Evolutionary conservation across 169 alveolate species (phyloP), one percentile per base, ranked within the genome.

Genomic region (Babesia ovis): DNA sequence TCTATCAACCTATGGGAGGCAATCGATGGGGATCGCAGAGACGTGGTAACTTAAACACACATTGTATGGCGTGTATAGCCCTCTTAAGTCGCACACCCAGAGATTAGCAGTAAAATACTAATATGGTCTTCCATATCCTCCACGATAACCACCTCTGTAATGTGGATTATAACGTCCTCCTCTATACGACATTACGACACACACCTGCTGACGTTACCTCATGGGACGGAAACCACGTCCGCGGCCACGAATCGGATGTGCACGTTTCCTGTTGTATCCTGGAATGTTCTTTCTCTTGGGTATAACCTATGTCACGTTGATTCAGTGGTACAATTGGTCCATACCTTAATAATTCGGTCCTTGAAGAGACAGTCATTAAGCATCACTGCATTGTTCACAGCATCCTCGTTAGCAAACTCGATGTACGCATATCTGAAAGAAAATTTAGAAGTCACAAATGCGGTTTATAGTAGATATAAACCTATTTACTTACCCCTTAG

Each of bases 291-390:
- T 91, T 32, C 97, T 67, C 68, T 93, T 93, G 9, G 91, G 86
- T 23, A 71, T 84, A 39, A 90, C 94, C 92, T 90, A 43, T 4
- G 18, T 18, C 32, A n/a, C 23, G 64, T 50, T 62, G 32, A 39
- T 9, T 39, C 8, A 39, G n/a, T 8, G 46, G 8, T 39, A 39
- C 46, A 39, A 9, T 9, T 9, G 6, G 37, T 5, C 37, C 12
- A 22, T 23, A 92, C 98, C 77, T 94, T 93, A 56, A 95, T 91
- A 55, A 87, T 93, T 23, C 98, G 77, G 35, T 95, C 97, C 77
- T 93, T 92, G 86, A 95, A 95, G 37, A 93, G 89, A 35, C 97
- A 84, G 41, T 95, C 97, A 27, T 91, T 85, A 35, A 94, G 86
- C 74, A 93, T 89, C 37, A 92, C 68, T 3, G 98, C 97, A 23